A percentile compares a stretch with the other conserved stretches of the same genome.
These are phyloP conservation scores for Penicillium salamii DNA, from an alignment of 495 filamentous ascomycete species.

Conservation along the genomic window DNA sequence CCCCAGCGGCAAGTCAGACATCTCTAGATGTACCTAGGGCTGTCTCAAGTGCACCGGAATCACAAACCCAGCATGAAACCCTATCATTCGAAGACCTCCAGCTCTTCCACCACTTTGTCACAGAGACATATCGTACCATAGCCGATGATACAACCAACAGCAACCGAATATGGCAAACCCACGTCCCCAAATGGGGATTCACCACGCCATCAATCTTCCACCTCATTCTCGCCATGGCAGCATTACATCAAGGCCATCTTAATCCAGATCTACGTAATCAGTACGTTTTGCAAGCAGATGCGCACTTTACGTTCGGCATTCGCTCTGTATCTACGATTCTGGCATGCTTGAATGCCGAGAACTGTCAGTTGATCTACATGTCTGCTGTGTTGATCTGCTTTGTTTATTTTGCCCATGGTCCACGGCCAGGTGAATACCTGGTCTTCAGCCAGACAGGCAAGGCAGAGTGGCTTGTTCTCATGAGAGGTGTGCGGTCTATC, in stretches of 20 bases:
- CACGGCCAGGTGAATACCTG: slow-evolving; percentile 37
- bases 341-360: slow-evolving; percentile 30
- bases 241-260: slow-evolving; percentile 41
- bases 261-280: slow-evolving; percentile 24
- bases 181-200: slow-evolving; percentile 41
- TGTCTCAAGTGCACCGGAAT: not conserved
- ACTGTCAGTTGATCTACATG: slow-evolving; percentile 46
- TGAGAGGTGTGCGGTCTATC: slow-evolving; percentile 42
- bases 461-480: slow-evolving; percentile 43
- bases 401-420: slow-evolving; percentile 45
- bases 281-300: slow-evolving; percentile 37
- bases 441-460: slow-evolving; percentile 39
- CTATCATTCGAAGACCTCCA: slow-evolving; percentile 34
- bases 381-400: slow-evolving; percentile 44
- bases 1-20: slow-evolving; percentile 8
- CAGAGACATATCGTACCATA: slow-evolving; percentile 32
- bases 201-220: slow-evolving; percentile 44
- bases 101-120: slow-evolving; percentile 39
- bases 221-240: slow-evolving; percentile 42
- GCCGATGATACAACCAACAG: slow-evolving; percentile 17
- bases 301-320: slow-evolving; percentile 47
- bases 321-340: slow-evolving; percentile 39
- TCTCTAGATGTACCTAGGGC: not conserved
- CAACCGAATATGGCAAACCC: slow-evolving; percentile 33
- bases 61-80: not conserved